Base-by-base conservation (phyloP, 257 asterid species). In the Solanum clarkiae region DNA sequence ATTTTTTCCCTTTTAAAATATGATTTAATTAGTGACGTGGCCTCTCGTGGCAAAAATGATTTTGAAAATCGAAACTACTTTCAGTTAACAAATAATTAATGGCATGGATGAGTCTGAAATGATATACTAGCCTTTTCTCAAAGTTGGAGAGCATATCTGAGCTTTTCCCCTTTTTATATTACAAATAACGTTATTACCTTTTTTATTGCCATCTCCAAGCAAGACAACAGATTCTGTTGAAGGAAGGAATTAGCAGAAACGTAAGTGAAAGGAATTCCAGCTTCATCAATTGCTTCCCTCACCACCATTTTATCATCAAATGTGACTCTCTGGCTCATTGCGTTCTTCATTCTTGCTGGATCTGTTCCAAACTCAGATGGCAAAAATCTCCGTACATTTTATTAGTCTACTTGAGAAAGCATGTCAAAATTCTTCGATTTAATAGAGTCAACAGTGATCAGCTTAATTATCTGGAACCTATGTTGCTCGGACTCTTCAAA, bases 351-450 rank as follows among this genome's bases (percentile, higher is more conserved):
- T 82, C 88, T 80, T 66, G 87, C 70, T 18, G 88, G 88, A 59
- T 89, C 90, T 12, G 84, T 85, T 16, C 87, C 91, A 55, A 87
- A 89, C 60, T 89, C 91, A 6, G 90, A 89, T 1, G 91, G 91
- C 40, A 89, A 83, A 65, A 89, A 85, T 45, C 90, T 87, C 90
- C 84, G 17, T 49, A 24, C 81, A 49, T n/a, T 44, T 44, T 42
- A 11, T 5, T 12, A 9, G 26, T 40, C 18, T 17, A 17, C 3
- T 5, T 69, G 79, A 40, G 13, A 10, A 1, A 6, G 0, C 13
- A 8, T 66, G n/a, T 12, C 26, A 36, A 40, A 32, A 66, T 36
- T 29, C 45, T 66, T 32, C 26, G 1, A 36, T 36, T 40, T 69
- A 36, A 68, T 68, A 1, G 14, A 59, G 32, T 22, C 32, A 10